phyloP scores from a whole-genome alignment of 805 yeast species.

The Blastobotrys muscicola region DNA sequence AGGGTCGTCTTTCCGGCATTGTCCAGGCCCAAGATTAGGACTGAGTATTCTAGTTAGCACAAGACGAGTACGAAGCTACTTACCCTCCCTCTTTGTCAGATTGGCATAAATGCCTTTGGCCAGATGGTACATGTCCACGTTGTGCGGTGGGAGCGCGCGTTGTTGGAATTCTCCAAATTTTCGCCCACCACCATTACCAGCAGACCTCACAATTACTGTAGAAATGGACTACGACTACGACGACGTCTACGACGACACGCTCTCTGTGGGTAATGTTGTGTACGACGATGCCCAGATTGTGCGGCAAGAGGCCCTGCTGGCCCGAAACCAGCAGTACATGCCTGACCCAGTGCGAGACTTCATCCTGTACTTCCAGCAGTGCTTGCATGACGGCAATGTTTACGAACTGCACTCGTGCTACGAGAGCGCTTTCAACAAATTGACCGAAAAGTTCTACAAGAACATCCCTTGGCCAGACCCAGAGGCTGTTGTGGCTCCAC shows the following conservation, averaged over 20 bases:
- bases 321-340: conserved; percentile 21
- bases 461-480: conserved; percentile 40
- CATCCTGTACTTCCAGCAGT: conserved; percentile 35
- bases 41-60: conserved; percentile 45
- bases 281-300: conserved; percentile 27
- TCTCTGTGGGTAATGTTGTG: conserved; percentile 18
- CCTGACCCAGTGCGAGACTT: conserved; percentile 38
- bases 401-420: conserved; percentile 37
- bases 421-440: conserved; percentile 36
- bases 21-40: conserved; percentile 80
- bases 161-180: no score
- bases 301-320: conserved; percentile 20
- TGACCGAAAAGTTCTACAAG: conserved; percentile 38
- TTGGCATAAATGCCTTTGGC: conserved; percentile 51
- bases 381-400: conserved; percentile 34
- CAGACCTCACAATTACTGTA: not conserved
- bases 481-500: conserved; percentile 31
- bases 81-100: conserved; percentile 48
- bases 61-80: conserved; percentile 8
- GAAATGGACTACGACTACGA: conserved; percentile 16
- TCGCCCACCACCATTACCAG: not conserved
- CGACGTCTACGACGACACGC: conserved; percentile 11
- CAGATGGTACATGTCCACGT: conserved; percentile 51
- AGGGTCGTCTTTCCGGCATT: conserved; percentile 94
- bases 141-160: no score